Base-by-base conservation (phyloP, 257 asterid species). In the Gynochthodes officinalis region DNA sequence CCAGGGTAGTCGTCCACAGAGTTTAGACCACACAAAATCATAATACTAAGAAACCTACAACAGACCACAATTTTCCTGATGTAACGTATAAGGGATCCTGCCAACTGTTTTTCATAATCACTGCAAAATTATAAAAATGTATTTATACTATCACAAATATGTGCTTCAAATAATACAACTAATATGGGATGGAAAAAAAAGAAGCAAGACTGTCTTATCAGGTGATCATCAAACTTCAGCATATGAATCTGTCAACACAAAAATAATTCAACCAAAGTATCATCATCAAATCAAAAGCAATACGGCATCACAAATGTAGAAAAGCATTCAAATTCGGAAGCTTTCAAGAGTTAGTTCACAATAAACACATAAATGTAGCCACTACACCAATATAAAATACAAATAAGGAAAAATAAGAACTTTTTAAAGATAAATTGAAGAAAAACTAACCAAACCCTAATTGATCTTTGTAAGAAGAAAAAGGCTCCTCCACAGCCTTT, bases 381-480 rank as follows among this genome's bases (percentile, higher is more conserved):
- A 21, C 19, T 30, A 19, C 37, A 35, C 1, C 2, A 48, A 63
- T 42, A 23, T 18, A 19, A 32, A 33, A 33, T 7, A 61, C n/a
- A 63, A 37, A 18, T 48, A 1, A 2, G 49, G 49, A 59, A 5
- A 13, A 61, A n/a, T n/a, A 58, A 37, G 23, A 33, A n/a, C n/a
- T n/a, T n/a, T n/a, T 32, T 18, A 32, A 8, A 63, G 37, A 63
- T 43, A 23, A 6, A 39, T 8, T 18, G 40, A 23, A 18, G 75
- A 69, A 30, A 21, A 39, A 42, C 65, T 79, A 65, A 94, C 99
- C 99, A 58, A 94, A 90, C 63, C 99, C 99, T 35, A 94, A 49
- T 78, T 94, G 99, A 86, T 94, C 96, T 81, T 94, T 91, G 88
- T 91, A 94, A 69, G 99, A 81, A 75, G 99, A 94, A 75, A 94